A percentile compares a stretch with the other conserved stretches of the same genome.
phyloP scores from a whole-genome alignment of 2,329 filamentous ascomycete species.

The Fusarium domesticum region DNA sequence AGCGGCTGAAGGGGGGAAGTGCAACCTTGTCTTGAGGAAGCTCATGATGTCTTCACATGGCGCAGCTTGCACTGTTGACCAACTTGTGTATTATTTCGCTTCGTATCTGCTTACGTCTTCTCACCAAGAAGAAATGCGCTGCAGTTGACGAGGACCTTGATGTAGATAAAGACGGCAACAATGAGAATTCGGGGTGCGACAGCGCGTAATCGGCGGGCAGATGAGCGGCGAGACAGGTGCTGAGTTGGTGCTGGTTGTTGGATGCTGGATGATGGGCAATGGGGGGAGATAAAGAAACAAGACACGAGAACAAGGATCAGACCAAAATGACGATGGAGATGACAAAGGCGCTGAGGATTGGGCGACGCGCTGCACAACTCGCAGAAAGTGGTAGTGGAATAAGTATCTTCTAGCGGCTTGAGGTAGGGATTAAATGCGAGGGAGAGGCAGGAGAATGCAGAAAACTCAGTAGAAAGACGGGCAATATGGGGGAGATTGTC shows the following conservation, averaged over 20 bases:
- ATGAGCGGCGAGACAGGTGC: constrained; percentile 19
- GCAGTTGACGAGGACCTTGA: constrained; percentile 1
- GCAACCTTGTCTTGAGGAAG: constrained; percentile 45
- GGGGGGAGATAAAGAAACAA: constrained; percentile 12
- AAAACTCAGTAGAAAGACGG: not conserved
- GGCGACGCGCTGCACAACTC: constrained; percentile 5
- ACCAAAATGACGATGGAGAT: constrained; percentile 23
- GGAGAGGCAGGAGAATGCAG: not conserved
- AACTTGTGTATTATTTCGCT: constrained; percentile 4
- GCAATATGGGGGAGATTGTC: not conserved
- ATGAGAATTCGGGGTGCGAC: constrained; percentile 8
- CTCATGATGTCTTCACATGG: constrained; percentile 41
- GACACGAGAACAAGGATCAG: constrained; percentile 21
- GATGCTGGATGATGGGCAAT: not conserved
- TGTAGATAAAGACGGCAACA: constrained; percentile 4
- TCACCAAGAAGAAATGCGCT: constrained; percentile 8
- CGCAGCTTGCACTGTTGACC: constrained; percentile 29
- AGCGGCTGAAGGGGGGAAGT: constrained; percentile 14
- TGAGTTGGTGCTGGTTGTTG: constrained; percentile 9
- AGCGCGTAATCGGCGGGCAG: constrained; percentile 9
- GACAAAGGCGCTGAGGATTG: constrained; percentile 19
- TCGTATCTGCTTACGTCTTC: constrained; percentile 5
- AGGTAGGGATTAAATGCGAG: constrained; percentile 4
- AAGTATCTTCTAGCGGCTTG: constrained; percentile 2
- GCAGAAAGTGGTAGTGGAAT: constrained; percentile 5